A percentile compares a stretch with the other conserved stretches of the same genome.
phyloP scores from a whole-genome alignment of 2,329 filamentous ascomycete species.

The Fusarium dimerum region DNA sequence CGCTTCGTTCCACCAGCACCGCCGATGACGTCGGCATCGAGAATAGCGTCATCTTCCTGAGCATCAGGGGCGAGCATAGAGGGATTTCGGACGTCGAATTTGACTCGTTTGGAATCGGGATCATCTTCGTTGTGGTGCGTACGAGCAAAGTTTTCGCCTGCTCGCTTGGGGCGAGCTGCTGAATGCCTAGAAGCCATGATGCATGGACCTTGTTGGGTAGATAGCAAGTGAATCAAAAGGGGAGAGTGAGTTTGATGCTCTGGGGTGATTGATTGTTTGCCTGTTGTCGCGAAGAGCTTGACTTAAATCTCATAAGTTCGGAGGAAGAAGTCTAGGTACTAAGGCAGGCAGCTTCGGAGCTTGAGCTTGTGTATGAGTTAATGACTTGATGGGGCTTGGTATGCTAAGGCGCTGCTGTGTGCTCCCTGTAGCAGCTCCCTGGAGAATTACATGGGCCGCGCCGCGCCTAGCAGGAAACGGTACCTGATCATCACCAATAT shows the following conservation, averaged over 20 bases:
- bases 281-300: neutral
- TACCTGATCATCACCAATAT: too few species aligned
- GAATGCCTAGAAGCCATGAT: constrained; percentile 59
- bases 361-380: too few species aligned
- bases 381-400: too few species aligned
- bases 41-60: constrained; percentile 67
- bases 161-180: constrained; percentile 78
- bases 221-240: neutral
- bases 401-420: too few species aligned
- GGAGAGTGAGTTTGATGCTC: neutral
- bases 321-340: too few species aligned
- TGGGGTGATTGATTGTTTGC: neutral
- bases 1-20: constrained; percentile 78
- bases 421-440: too few species aligned
- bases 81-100: constrained; percentile 93
- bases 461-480: too few species aligned
- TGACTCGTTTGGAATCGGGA: constrained; percentile 70
- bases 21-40: constrained; percentile 93
- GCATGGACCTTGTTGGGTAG: neutral
- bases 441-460: too few species aligned
- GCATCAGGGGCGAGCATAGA: constrained; percentile 86
- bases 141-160: constrained; percentile 77
- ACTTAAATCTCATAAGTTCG: too few species aligned
- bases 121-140: constrained; percentile 64
- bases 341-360: too few species aligned